Evolutionary conservation across 768 basidiomycete genomes (phyloP), one percentile per base, ranked within the genome.

Genomic region (Suillus lakei): DNA sequence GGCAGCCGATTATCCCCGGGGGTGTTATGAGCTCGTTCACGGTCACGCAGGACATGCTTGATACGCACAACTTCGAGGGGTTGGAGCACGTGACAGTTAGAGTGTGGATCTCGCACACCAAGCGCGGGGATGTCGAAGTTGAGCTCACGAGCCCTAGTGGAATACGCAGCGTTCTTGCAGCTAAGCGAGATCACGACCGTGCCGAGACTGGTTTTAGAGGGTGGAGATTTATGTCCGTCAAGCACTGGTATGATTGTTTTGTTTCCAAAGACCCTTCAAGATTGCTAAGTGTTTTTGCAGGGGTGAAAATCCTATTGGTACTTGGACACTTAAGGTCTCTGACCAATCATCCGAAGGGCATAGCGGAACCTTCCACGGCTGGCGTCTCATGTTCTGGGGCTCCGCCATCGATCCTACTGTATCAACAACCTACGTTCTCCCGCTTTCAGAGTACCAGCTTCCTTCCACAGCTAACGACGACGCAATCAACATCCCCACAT

Each of bases 201-300:
- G 89, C 85, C 21, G 75, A 71, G 5, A 84, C 82, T 10, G 97
- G 98, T 10, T 97, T 85, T 75, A 87, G 87, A n/a, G 96, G 94
- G 0, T 99, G 98, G 98, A 90, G 85, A n/a, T 99, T 99, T 76
- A 99, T 98, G 96, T 88, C 88, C 38, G 86, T 99, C 63, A 99
- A 99, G 78, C 98, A 99, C 73, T 99, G 98, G 97, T 96, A 64
- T 28, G 77, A 62, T 62, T 10, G 38, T 44, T 64, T 41, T 68
- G 28, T 13, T 64, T 44, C 56, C 23, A 54, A n/a, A 65, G 41
- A 16, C 7, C 60, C 32, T 62, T 34, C 48, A 61, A 43, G 50
- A 43, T 41, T 61, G 13, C 64, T 77, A 44, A 79, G 65, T 34
- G 1, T 46, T 26, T 60, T 41, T 13, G 30, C 67, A 98, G 97